These are phyloP conservation scores for Linum trigynum DNA, from an alignment of 345 rosid genomes.

Conservation along the genomic window DNA sequence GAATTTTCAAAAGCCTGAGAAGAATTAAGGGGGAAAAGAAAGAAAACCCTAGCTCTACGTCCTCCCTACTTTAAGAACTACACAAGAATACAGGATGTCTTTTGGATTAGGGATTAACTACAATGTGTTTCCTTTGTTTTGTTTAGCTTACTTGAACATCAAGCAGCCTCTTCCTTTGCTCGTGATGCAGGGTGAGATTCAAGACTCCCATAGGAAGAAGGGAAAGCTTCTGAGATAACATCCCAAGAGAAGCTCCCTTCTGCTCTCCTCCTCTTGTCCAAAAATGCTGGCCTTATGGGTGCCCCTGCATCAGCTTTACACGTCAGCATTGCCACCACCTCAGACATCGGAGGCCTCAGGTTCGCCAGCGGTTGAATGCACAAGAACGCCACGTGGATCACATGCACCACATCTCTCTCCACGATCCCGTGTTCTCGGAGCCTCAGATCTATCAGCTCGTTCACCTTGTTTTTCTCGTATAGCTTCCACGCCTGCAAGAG, in stretches of 20 bases:
- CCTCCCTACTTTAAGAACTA: not conserved
- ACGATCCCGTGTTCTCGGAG: conserved; percentile 24
- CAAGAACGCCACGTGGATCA: conserved; percentile 40
- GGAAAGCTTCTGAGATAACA: conserved; percentile 32
- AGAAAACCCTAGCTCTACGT: not conserved
- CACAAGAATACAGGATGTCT: not conserved
- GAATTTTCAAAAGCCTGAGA: no score
- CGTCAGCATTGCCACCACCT: conserved; percentile 47
- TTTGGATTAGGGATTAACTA: not conserved
- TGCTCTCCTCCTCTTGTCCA: conserved; percentile 25
- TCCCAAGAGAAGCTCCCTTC: conserved; percentile 35
- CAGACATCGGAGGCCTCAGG: conserved; percentile 53
- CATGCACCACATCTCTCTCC: conserved; percentile 37
- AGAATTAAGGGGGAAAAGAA: no score
- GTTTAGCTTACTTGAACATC: not conserved
- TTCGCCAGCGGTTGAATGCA: conserved; percentile 48
- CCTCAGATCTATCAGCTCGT: conserved; percentile 42
- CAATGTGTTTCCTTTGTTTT: not conserved
- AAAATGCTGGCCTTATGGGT: conserved; percentile 30
- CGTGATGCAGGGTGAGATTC: not conserved
- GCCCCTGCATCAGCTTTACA: conserved; percentile 27
- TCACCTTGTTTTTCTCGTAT: conserved; percentile 27
- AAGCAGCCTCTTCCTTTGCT: not conserved
- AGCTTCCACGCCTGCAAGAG: conserved; percentile 51
- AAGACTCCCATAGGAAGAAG: conserved; percentile 25